These are phyloP conservation scores for Pseudocercospora musae DNA, from an alignment of 2,329 filamentous ascomycete species.

Conservation along the genomic window DNA sequence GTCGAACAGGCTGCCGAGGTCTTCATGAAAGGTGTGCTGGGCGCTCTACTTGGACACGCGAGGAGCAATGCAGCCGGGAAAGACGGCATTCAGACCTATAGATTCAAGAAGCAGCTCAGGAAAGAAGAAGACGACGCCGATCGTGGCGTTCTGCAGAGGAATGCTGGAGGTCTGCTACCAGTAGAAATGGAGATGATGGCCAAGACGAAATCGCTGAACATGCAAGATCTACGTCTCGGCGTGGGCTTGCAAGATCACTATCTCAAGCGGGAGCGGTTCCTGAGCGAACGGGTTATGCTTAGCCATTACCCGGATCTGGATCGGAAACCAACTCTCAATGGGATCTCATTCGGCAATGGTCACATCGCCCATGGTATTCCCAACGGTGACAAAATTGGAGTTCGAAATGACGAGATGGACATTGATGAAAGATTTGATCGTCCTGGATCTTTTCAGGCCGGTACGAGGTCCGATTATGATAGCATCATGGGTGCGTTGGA, in stretches of 20 bases:
- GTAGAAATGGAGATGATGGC: slow-evolving; percentile 74
- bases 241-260: slow-evolving; percentile 72
- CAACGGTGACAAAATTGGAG: slow-evolving; percentile 24
- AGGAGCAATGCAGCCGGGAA: slow-evolving; percentile 51
- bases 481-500: slow-evolving; percentile 39
- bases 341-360: slow-evolving; percentile 2
- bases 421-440: slow-evolving; percentile 35
- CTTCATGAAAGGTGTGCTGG: slow-evolving; percentile 60
- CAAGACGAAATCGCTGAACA: slow-evolving; percentile 67
- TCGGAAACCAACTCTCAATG: slow-evolving; percentile 3
- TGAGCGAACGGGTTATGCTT: slow-evolving; percentile 64
- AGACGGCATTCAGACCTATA: slow-evolving; percentile 65
- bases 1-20: slow-evolving; percentile 61
- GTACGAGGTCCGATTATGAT: slow-evolving; percentile 27
- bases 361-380: slow-evolving; percentile 26
- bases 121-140: slow-evolving; percentile 71
- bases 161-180: slow-evolving; percentile 74
- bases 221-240: slow-evolving; percentile 74
- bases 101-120: slow-evolving; percentile 70
- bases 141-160: slow-evolving; percentile 70
- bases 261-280: slow-evolving; percentile 71
- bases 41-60: slow-evolving; percentile 53
- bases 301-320: slow-evolving; percentile 25
- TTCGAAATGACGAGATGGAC: slow-evolving; percentile 23
- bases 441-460: slow-evolving; percentile 38